A percentile compares a stretch with the other conserved stretches of the same genome.
Evolutionary conservation across 179 eudicot genomes (phyloP).

Genomic region (Beta lomatogona): DNA sequence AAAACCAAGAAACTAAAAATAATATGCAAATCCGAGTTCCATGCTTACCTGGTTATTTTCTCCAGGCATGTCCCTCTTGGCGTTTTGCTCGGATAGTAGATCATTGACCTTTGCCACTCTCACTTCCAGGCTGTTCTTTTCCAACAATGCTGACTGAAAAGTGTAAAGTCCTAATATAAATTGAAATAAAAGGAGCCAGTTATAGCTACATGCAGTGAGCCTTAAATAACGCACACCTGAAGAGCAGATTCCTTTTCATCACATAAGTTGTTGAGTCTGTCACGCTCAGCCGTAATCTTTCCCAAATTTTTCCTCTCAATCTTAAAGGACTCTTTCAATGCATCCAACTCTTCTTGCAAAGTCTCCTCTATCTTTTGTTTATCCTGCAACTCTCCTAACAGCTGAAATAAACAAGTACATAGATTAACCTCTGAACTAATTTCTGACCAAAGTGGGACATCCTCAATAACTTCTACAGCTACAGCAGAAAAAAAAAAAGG

Average conservation of each 20-base stretch:
- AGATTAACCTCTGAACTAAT: constrained; percentile 12
- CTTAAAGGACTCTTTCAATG: constrained; percentile 49
- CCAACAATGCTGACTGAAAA: constrained; percentile 58
- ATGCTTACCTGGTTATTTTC: constrained; percentile 63
- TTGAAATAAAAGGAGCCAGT: not conserved
- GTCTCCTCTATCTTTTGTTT: constrained; percentile 59
- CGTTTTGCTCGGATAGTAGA: constrained; percentile 47
- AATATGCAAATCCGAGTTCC: not conserved
- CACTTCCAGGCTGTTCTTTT: constrained; percentile 64
- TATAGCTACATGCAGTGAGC: not conserved
- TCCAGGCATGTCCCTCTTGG: constrained; percentile 59
- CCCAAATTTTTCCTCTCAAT: constrained; percentile 56
- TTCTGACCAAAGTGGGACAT: not conserved
- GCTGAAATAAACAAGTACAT: constrained; percentile 46
- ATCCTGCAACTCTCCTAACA: constrained; percentile 68
- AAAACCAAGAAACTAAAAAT: not conserved
- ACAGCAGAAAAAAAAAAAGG: too few relatives aligned
- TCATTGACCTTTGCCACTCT: constrained; percentile 55
- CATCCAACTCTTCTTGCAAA: constrained; percentile 69
- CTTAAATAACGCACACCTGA: constrained; percentile 48
- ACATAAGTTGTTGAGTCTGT: constrained; percentile 54
- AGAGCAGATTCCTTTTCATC: constrained; percentile 74
- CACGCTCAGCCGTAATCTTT: constrained; percentile 54
- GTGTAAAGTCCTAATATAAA: not conserved
- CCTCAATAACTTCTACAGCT: too few relatives aligned